Percentiles rank a stretch among this genome's conserved stretches.
phyloP scores from a whole-genome alignment of 352 stramenopile species.

The Paralagenidium karlingii region DNA sequence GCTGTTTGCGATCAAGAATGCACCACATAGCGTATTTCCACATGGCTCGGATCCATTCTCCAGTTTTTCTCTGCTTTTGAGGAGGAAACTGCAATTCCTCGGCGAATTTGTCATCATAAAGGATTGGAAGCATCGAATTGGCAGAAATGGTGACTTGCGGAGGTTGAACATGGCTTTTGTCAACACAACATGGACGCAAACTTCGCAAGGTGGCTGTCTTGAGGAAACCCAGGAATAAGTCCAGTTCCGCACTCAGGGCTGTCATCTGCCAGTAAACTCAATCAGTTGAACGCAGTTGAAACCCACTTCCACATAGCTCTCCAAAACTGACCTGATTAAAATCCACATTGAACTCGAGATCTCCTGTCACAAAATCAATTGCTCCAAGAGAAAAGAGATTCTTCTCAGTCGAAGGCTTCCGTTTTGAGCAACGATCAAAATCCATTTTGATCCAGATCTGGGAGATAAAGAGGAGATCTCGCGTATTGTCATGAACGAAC shows the following conservation, averaged over 20 bases:
- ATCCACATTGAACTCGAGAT: conserved; percentile 34
- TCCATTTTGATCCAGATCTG: conserved; percentile 58
- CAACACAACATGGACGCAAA: conserved; percentile 34
- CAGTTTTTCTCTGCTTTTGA: conserved; percentile 20
- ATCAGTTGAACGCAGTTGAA: too few relatives aligned
- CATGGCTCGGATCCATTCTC: conserved; percentile 42
- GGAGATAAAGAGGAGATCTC: conserved; percentile 33
- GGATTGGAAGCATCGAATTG: conserved; percentile 21
- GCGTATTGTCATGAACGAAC: conserved; percentile 14
- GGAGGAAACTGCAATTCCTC: conserved; percentile 3
- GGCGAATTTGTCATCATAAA: conserved; percentile 1
- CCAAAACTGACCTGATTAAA: too few relatives aligned
- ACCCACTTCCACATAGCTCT: too few relatives aligned
- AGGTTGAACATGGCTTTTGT: conserved; percentile 21
- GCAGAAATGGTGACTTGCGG: conserved; percentile 16
- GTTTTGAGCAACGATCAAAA: conserved; percentile 14
- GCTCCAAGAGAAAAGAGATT: conserved; percentile 14
- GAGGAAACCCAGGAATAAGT: conserved; percentile 19
- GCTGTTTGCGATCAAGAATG: conserved; percentile 24
- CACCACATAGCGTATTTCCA: conserved; percentile 50
- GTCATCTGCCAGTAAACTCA: conserved; percentile 36
- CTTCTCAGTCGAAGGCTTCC: not conserved
- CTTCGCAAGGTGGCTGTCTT: conserved; percentile 15
- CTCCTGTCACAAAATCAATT: conserved; percentile 43
- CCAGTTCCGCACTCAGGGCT: conserved; percentile 26